Conservation (phyloP, 2,329 filamentous ascomycete species). For the Aspergillus brunneoviolaceus region DNA sequence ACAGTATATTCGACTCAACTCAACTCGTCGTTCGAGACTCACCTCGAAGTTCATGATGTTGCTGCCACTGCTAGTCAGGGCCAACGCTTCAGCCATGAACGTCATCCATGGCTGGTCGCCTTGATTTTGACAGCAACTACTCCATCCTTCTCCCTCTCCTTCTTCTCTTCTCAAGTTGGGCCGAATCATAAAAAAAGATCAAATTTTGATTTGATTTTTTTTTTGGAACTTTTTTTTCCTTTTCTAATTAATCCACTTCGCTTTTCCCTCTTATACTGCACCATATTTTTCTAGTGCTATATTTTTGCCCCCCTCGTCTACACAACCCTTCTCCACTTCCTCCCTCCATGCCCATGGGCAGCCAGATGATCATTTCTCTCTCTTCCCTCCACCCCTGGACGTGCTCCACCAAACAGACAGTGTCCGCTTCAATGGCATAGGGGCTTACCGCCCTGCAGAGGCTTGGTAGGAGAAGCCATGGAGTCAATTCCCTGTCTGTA, state of each 20-base stretch:
- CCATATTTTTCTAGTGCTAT: background rate
- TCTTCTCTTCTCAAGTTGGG: no score
- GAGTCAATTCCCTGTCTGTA: slow-evolving; percentile 3
- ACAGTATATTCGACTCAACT: background rate
- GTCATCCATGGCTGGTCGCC: slow-evolving; percentile 1
- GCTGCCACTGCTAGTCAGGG: background rate
- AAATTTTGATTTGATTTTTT: background rate
- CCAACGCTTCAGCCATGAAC: slow-evolving; percentile 1
- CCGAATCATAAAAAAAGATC: no score
- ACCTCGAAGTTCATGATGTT: slow-evolving; percentile 5
- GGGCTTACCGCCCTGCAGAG: slow-evolving; percentile 3
- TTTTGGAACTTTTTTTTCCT: background rate
- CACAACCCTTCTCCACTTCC: background rate
- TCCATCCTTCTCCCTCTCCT: background rate
- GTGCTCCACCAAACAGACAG: background rate
- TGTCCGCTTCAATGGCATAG: background rate
- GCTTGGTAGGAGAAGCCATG: background rate
- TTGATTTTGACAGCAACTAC: background rate
- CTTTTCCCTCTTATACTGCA: background rate
- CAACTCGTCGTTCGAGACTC: slow-evolving; percentile 3
- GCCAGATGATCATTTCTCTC: background rate
- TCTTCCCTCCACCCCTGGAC: background rate
- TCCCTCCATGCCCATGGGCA: background rate
- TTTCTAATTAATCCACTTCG: background rate
- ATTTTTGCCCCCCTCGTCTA: background rate